Percentiles rank a stretch among this genome's conserved stretches.
Conservation (phyloP, 352 stramenopile species). For the Thalassiosira mediterranea region DNA sequence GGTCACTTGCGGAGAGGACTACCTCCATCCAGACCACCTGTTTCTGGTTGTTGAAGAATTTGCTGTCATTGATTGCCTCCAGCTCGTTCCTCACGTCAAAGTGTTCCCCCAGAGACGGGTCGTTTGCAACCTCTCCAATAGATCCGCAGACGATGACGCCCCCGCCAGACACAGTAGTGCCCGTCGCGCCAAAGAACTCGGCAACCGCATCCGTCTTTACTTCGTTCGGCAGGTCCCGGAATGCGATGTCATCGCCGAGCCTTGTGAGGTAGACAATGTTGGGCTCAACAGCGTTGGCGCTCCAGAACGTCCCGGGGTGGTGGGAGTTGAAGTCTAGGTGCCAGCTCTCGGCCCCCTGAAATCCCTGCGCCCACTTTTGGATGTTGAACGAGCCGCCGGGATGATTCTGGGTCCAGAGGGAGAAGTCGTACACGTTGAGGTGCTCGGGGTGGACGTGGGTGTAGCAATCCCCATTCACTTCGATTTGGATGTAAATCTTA, state of each 20-base stretch:
- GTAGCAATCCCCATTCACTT: constrained; percentile 49
- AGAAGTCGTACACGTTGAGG: constrained; percentile 72
- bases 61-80: constrained; percentile 4
- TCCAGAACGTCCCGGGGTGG: constrained; percentile 49
- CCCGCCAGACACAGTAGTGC: too few relatives aligned
- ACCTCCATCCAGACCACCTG: constrained; percentile 30
- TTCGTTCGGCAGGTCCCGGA: constrained; percentile 65
- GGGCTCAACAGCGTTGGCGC: constrained; percentile 13
- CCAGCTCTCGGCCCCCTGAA: constrained; percentile 8
- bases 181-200: constrained; percentile 57
- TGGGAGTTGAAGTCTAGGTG: not conserved
- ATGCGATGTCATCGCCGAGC: constrained; percentile 54
- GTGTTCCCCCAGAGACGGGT: constrained; percentile 40
- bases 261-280: constrained; percentile 22
- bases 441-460: constrained; percentile 69
- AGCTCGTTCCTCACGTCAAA: constrained; percentile 37
- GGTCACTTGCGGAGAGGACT: constrained; percentile 50
- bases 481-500: constrained; percentile 45
- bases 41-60: constrained; percentile 36
- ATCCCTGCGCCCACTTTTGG: constrained; percentile 49
- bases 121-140: constrained; percentile 56
- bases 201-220: constrained; percentile 52
- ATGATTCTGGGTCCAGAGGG: constrained; percentile 67
- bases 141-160: constrained; percentile 61
- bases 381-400: constrained; percentile 51